Percentiles rank a stretch among this genome's conserved stretches.
These are phyloP conservation scores for Fusarium denticulatum DNA, from an alignment of 2,329 filamentous ascomycete genomes.

Conservation along the genomic window DNA sequence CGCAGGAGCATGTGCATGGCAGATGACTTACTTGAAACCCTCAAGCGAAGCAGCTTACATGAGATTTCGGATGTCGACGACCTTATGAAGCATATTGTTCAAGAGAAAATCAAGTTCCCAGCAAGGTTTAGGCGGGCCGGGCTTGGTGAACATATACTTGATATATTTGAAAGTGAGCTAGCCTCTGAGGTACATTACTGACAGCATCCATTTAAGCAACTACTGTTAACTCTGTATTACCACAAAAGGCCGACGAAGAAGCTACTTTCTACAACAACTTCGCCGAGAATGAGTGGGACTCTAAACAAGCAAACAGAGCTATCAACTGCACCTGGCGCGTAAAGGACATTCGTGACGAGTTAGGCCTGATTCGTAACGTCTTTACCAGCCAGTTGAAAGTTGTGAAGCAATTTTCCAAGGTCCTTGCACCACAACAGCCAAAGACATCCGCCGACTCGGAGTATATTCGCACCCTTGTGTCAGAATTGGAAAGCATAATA, in stretches of 20 bases:
- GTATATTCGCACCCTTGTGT: rapidly evolving
- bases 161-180: background rate
- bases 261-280: background rate
- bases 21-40: too few species aligned
- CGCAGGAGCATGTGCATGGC: background rate
- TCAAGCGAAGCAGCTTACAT: too few species aligned
- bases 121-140: background rate
- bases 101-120: rapidly evolving
- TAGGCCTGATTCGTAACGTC: rapidly evolving
- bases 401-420: background rate
- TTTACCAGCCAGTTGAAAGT: rapidly evolving
- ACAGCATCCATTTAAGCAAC: too few species aligned
- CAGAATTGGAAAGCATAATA: background rate
- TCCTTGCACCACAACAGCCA: rapidly evolving
- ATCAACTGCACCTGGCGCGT: background rate
- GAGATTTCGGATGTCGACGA: too few species aligned
- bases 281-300: rapidly evolving
- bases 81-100: rapidly evolving
- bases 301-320: background rate
- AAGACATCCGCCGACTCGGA: background rate
- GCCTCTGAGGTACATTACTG: rapidly evolving
- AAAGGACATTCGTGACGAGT: background rate
- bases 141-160: background rate
- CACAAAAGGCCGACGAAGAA: background rate
- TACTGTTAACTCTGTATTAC: too few species aligned